Base-by-base conservation (phyloP, 306 rosid genomes). In the barrel medic (Medicago truncatula) region DNA sequence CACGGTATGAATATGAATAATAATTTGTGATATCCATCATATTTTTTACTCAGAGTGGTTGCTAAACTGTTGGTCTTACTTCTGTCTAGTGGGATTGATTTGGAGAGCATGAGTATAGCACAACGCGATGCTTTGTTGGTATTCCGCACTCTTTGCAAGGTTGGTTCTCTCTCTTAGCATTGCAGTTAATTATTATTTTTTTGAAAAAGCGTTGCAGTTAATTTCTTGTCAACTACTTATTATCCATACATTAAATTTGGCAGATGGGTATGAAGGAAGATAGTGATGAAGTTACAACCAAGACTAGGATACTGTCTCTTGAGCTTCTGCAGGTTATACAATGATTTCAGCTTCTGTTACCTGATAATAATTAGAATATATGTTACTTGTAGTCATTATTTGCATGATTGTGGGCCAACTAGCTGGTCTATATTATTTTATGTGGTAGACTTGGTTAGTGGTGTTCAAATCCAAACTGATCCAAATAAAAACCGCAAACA, bases 201-300 rank as follows among this genome's bases (percentile, higher is more conserved):
- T 28, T 28, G 31, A 28, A 4, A 28, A 28, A 41, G 23, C 75
- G 8, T 72, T 53, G 77, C 76, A 76, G 77, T 71, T 73, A 46
- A 62, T 43, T 54, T 62, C 81, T 70, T 68, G 53, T 72, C 36
- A 64, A 80, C 57, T 67, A 56, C 74, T 20, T 78, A 77, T 75
- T 67, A 69, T 57, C 80, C 60, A 47, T 65, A 44, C 59, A 50
- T 71, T 84, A 46, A 81, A 59, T 72, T 78, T 46, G 84, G 79
- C 87, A 96, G 99, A 96, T 96, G 99, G 96, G 97, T 63, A 92
- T 92, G 98, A 96, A 96, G 91, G 99, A 96, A 85, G 99, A 96
- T 75, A 88, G 67, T 38, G 96, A 96, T 62, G 99, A 96, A 83
- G 94, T 96, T 76, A 89, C 99, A 38, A 86, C 89, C 76, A 96